Base-by-base conservation (phyloP, 106 monocot genomes). In the Allium cepa region DNA sequence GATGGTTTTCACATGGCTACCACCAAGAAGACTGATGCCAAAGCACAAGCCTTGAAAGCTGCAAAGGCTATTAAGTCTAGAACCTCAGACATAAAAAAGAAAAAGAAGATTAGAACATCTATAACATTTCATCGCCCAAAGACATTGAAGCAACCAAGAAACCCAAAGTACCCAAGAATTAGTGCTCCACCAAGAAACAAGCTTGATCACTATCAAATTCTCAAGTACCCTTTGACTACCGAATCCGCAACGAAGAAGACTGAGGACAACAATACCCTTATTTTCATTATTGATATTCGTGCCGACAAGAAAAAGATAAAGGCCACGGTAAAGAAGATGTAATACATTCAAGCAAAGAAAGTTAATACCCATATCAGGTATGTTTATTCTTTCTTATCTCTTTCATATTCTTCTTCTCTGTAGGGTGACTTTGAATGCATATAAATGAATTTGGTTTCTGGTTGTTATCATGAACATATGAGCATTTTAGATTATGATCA, bases 261-360 rank as follows among this genome's bases (percentile, higher is more conserved):
- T 14, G 79, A 79, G 18, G 83, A 76, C 48, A 79, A 83, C 69
- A 83, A 83, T 61, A 83, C 83, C 1, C 76, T 83, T 9, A 79
- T 83, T 64, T 83, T 83, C 57, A 79, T 83, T 47, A 79, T 83
- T 15, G 83, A 83, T 52, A 76, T 79, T 63, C 72, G 83, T 17
- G 83, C 83, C 1, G 83, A 79, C 59, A 79, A 83, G 76, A 83
- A 79, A 16, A 83, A 76, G 56, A 83, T 83, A 17, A 83, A 76
- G 60, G 68, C 53, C 6, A 79, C 82, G 4, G 90, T 90, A 69
- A 47, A 69, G 71, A 88, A 88, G 82, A 87, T 94, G 9, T 94
- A 94, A 72, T 85, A 90, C 69, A 79, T 83, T 46, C 83, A 83
- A 63, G 46, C 79, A 11, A 79, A 83, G 72, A 83, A 79, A 64